Evolutionary conservation across 768 basidiomycete genomes (phyloP).

Genomic region (Rhodotorula sphaerocarpa): DNA sequence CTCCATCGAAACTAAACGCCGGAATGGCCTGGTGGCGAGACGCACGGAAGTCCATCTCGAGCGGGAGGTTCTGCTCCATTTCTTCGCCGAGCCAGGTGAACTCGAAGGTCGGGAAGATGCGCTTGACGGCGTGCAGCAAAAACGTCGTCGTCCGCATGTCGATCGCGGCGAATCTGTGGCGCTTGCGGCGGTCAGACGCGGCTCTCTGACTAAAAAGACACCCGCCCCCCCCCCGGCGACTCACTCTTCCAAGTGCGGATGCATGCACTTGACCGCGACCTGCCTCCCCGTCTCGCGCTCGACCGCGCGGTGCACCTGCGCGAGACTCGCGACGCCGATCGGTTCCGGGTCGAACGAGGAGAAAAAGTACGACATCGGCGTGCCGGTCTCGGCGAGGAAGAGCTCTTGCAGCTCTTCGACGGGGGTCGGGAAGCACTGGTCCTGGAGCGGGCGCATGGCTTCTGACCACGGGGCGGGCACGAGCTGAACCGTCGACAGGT

Average conservation of each 20-base stretch:
- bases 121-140: constrained; percentile 71
- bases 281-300: constrained; percentile 61
- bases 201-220: too few relatives aligned
- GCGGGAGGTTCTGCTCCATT: constrained; percentile 80
- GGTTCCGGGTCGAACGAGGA: constrained; percentile 76
- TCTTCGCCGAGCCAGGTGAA: constrained; percentile 62
- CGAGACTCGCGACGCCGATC: constrained; percentile 89
- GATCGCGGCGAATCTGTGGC: constrained; percentile 54
- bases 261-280: constrained; percentile 80
- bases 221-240: too few relatives aligned
- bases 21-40: too few relatives aligned
- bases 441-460: constrained; percentile 59
- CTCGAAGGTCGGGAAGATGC: constrained; percentile 91
- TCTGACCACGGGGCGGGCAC: constrained; percentile 59
- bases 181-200: too few relatives aligned
- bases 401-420: constrained; percentile 67
- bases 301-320: constrained; percentile 83
- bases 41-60: constrained; percentile 79
- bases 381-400: constrained; percentile 70
- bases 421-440: constrained; percentile 83
- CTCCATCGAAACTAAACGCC: neutral
- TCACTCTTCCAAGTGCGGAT: constrained; percentile 87
- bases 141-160: constrained; percentile 50
- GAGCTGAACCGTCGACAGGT: constrained; percentile 59
- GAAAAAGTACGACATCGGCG: constrained; percentile 64